These are phyloP conservation scores for Diaporthe sp. DNA, from an alignment of 2,329 filamentous ascomycete genomes.

Conservation along the genomic window DNA sequence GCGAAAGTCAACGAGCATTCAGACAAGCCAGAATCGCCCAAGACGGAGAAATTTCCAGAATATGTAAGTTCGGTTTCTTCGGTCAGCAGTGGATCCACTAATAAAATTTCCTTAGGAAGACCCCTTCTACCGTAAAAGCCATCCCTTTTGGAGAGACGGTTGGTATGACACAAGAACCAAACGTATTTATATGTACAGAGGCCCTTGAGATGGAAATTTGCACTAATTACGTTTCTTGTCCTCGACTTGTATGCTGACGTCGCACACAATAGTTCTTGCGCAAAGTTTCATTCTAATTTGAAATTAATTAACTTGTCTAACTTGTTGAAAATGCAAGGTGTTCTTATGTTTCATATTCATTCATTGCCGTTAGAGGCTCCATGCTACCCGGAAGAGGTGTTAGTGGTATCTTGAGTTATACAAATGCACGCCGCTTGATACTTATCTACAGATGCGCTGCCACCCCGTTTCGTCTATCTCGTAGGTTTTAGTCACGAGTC, in stretches of 20 bases:
- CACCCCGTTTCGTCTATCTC: too few relatives aligned
- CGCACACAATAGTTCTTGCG: neutral
- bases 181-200: neutral
- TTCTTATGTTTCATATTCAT: too few relatives aligned
- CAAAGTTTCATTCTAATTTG: neutral
- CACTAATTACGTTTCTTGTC: neutral
- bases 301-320: neutral
- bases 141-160: neutral
- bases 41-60: slow-evolving; percentile 2
- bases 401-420: too few relatives aligned
- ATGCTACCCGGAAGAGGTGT: too few relatives aligned
- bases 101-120: neutral
- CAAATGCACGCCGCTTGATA: too few relatives aligned
- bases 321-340: neutral
- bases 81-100: neutral
- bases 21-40: neutral
- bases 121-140: neutral
- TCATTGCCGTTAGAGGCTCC: too few relatives aligned
- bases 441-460: too few relatives aligned
- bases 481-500: too few relatives aligned
- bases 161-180: neutral
- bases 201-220: neutral
- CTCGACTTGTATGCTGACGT: neutral
- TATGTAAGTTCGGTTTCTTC: neutral
- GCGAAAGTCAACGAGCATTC: neutral